Evolutionary conservation across 1,284 basidiomycete species (phyloP).

Genomic region (Macrocybe sp.): DNA sequence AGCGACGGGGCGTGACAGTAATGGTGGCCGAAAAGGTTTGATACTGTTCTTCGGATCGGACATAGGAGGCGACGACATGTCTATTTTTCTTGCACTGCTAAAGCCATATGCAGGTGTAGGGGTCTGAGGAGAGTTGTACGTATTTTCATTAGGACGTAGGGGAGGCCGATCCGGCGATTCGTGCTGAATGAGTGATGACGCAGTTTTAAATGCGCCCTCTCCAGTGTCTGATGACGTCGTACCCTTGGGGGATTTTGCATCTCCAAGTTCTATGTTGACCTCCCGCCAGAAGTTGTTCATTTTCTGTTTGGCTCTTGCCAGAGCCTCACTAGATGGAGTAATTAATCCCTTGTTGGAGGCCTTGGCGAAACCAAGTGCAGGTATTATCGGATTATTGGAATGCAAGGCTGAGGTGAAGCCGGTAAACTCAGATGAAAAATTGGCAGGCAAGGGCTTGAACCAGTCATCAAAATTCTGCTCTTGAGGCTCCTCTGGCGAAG

Average conservation of each 20-base stretch:
- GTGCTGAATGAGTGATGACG: conserved; percentile 9
- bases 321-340: conserved; percentile 51
- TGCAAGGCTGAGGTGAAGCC: conserved; percentile 21
- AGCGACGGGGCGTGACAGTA: no score
- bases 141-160: conserved; percentile 39
- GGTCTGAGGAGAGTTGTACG: conserved; percentile 28
- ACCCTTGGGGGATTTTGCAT: conserved; percentile 4
- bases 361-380: conserved; percentile 24
- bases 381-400: conserved; percentile 6
- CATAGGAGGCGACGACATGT: conserved; percentile 15
- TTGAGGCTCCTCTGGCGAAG: conserved; percentile 38
- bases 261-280: conserved; percentile 20
- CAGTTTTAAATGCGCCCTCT: conserved; percentile 19
- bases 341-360: conserved; percentile 34
- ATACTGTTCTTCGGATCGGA: conserved; percentile 3
- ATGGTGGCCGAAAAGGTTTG: no score
- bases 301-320: conserved; percentile 51
- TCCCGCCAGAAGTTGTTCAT: conserved; percentile 52
- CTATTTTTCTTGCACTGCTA: conserved; percentile 14
- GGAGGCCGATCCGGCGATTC: conserved; percentile 30
- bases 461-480: conserved; percentile 49
- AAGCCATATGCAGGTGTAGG: conserved; percentile 29
- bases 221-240: no score
- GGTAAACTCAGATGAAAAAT: conserved; percentile 32
- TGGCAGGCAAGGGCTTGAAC: conserved; percentile 40